These are phyloP conservation scores for Aspergillus brasiliensis DNA, from an alignment of 2,329 filamentous ascomycete species.

Conservation along the genomic window DNA sequence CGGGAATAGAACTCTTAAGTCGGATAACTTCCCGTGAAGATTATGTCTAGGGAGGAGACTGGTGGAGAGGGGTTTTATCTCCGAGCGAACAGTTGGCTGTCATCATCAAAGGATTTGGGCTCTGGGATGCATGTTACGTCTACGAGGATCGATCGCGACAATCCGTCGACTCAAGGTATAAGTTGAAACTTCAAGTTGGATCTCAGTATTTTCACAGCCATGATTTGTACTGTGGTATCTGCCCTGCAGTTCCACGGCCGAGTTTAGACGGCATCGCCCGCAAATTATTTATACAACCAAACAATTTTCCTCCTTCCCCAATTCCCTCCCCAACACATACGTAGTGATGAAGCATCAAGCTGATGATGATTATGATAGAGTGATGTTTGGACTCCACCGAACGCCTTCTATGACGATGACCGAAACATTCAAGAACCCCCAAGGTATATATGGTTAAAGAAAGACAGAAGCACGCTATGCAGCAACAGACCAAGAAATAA, in stretches of 20 bases:
- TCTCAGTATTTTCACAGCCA: not conserved
- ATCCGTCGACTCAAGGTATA: too few species aligned
- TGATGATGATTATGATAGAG: constrained; percentile 3
- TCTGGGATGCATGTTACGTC: not conserved
- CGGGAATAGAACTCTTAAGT: too few species aligned
- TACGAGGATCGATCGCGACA: too few species aligned
- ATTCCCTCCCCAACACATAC: not conserved
- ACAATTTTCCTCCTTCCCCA: too few species aligned
- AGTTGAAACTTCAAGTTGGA: not conserved
- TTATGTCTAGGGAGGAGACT: too few species aligned
- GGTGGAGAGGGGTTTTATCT: too few species aligned
- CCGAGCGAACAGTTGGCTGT: too few species aligned
- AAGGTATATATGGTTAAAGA: constrained; percentile 12
- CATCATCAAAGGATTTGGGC: not conserved
- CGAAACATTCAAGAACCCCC: constrained; percentile 5
- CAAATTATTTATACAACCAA: not conserved
- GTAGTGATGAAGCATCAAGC: not conserved
- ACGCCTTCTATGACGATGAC: constrained; percentile 22
- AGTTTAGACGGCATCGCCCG: not conserved
- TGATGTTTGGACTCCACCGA: constrained; percentile 14
- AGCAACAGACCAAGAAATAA: constrained; percentile 10
- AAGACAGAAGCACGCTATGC: constrained; percentile 18
- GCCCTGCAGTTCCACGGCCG: not conserved
- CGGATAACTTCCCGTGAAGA: too few species aligned
- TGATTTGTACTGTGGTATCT: not conserved